Conservation (phyloP, 2,329 filamentous ascomycete genomes). For the Claviceps maximensis region DNA sequence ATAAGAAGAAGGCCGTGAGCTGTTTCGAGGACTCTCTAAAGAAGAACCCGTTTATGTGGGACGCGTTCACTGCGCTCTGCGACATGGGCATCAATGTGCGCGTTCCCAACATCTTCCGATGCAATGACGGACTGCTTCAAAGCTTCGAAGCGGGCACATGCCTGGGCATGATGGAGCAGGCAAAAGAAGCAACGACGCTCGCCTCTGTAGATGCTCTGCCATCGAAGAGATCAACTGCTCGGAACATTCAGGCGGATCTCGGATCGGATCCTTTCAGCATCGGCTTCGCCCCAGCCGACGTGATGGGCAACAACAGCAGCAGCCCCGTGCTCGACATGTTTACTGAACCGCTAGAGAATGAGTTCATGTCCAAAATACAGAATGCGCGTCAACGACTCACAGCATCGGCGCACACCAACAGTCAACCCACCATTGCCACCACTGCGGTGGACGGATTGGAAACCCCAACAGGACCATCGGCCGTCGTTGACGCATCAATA, state of each 20-base stretch:
- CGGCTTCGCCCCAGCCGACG: constrained; percentile 25
- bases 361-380: constrained; percentile 43
- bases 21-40: constrained; percentile 84
- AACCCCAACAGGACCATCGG: constrained; percentile 34
- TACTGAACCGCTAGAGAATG: constrained; percentile 33
- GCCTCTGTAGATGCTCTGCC: constrained; percentile 26
- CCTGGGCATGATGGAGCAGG: constrained; percentile 16
- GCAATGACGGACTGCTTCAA: constrained; percentile 42
- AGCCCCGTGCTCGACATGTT: constrained; percentile 28
- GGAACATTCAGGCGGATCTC: constrained; percentile 24
- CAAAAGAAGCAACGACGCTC: constrained; percentile 19
- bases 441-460: constrained; percentile 46
- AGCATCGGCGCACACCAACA: constrained; percentile 21
- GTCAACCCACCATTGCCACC: constrained; percentile 16
- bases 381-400: constrained; percentile 35
- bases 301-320: constrained; percentile 20
- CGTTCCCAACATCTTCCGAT: constrained; percentile 74
- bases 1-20: constrained; percentile 69
- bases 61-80: constrained; percentile 80
- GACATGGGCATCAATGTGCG: constrained; percentile 74
- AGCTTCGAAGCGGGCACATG: constrained; percentile 28
- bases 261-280: constrained; percentile 39
- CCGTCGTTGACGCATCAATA: constrained; percentile 11
- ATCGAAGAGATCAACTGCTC: constrained; percentile 26
- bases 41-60: constrained; percentile 94